Conservation (phyloP, 2,329 filamentous ascomycete species). For the Colletotrichum cordylinicola region DNA sequence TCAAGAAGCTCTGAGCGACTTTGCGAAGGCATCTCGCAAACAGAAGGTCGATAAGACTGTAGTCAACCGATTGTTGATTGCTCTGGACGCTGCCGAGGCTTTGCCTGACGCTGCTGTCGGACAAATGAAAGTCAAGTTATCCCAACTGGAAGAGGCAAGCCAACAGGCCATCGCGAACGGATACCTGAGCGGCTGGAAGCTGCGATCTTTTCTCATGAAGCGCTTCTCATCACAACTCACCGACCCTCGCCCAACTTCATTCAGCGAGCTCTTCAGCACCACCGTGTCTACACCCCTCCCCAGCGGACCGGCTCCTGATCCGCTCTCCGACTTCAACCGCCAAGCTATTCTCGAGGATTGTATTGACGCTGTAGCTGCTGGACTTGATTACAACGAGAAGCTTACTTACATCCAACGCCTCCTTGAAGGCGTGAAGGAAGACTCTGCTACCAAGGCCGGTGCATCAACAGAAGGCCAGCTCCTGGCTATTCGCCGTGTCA, state of each 20-base stretch:
- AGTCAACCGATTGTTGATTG: constrained; percentile 10
- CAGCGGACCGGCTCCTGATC: constrained; percentile 2
- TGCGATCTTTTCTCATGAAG: constrained; percentile 48
- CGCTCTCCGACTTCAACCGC: constrained; percentile 3
- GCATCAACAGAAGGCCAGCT: constrained; percentile 39
- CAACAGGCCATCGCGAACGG: constrained; percentile 37
- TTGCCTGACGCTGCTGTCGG: constrained; percentile 34
- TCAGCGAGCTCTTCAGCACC: constrained; percentile 27
- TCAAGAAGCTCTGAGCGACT: constrained; percentile 6
- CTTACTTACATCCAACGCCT: constrained; percentile 45
- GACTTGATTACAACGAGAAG: constrained; percentile 35
- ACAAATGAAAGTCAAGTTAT: constrained; percentile 35
- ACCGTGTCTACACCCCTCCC: not conserved
- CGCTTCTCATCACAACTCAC: constrained; percentile 38
- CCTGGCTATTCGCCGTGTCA: constrained; percentile 48
- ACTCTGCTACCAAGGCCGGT: not conserved
- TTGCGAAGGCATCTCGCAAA: constrained; percentile 6
- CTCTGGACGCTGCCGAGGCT: constrained; percentile 29
- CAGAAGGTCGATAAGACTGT: not conserved
- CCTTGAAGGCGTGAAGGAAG: constrained; percentile 22
- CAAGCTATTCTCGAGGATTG: constrained; percentile 33
- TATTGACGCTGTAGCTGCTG: constrained; percentile 34
- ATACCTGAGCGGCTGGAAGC: constrained; percentile 49
- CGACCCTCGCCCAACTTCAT: constrained; percentile 36
- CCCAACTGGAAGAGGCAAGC: constrained; percentile 40